Evolutionary conservation across 176 grass and related monocot genomes (phyloP).

Genomic region (Phyllostachys edulis): DNA sequence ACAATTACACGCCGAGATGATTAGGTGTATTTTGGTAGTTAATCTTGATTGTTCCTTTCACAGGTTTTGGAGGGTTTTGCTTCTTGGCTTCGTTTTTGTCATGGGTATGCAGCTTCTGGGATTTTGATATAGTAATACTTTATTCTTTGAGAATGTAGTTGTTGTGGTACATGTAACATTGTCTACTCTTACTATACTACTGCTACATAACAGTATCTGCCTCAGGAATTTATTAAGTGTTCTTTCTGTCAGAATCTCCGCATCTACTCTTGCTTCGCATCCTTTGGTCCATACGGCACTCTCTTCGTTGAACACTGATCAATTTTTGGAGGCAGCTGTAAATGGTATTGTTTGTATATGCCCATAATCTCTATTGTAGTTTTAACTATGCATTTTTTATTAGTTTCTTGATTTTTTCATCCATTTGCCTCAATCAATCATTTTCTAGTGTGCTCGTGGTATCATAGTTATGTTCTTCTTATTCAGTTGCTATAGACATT

Average conservation of each 20-base stretch:
- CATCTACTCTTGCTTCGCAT: slow-evolving; percentile 79
- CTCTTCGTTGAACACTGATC: slow-evolving; percentile 72
- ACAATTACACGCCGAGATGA: neutral
- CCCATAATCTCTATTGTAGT: slow-evolving; percentile 34
- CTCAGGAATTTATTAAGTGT: slow-evolving; percentile 25
- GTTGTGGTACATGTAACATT: slow-evolving; percentile 13
- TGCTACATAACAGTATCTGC: slow-evolving; percentile 13
- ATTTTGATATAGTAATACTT: slow-evolving; percentile 31
- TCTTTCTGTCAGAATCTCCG: slow-evolving; percentile 59
- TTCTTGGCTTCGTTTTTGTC: slow-evolving; percentile 94
- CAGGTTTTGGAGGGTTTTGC: slow-evolving; percentile 93
- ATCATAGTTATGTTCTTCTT: slow-evolving; percentile 19
- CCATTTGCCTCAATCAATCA: neutral
- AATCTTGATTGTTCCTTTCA: slow-evolving; percentile 36
- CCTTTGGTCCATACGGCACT: slow-evolving; percentile 76
- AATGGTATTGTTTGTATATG: slow-evolving; percentile 70
- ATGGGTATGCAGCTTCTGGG: slow-evolving; percentile 64
- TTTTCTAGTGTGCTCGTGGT: slow-evolving; percentile 11
- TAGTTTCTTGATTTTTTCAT: slow-evolving; percentile 9
- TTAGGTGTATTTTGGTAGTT: slow-evolving; percentile 26
- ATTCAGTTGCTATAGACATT: neutral
- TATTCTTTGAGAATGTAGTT: slow-evolving; percentile 28
- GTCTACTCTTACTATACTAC: slow-evolving; percentile 21
- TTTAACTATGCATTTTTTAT: slow-evolving; percentile 9
- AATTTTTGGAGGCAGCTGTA: slow-evolving; percentile 85